Conservation (phyloP, 1,284 basidiomycete species). For the Puccinia hordei region DNA sequence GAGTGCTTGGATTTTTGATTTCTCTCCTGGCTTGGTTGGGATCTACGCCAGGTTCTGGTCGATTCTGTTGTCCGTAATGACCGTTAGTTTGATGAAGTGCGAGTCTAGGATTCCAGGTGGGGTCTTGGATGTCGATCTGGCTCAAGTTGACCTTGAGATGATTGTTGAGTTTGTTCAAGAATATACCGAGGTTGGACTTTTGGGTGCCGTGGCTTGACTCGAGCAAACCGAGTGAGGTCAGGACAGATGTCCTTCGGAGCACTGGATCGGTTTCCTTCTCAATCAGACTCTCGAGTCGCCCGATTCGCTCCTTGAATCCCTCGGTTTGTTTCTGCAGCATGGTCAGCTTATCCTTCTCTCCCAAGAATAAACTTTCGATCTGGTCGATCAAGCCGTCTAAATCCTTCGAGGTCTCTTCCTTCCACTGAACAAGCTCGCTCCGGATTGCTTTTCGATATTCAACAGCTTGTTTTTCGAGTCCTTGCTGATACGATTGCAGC, state of each 20-base stretch:
- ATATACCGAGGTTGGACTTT: conserved; percentile 10
- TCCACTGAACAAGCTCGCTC: neutral
- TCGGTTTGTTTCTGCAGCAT: conserved; percentile 2
- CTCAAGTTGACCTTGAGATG: conserved; percentile 5
- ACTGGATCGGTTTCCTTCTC: conserved; percentile 13
- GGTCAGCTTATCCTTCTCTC: neutral
- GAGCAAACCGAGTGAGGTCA: conserved; percentile 7
- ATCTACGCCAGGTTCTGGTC: neutral
- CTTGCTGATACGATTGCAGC: neutral
- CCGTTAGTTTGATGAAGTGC: neutral
- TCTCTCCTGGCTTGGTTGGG: neutral
- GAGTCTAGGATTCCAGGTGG: neutral
- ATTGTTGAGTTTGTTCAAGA: conserved; percentile 17
- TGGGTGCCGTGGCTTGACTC: neutral
- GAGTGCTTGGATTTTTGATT: neutral
- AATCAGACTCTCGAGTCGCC: neutral
- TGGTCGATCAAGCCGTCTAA: neutral
- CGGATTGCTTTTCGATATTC: neutral
- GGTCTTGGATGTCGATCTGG: conserved; percentile 19
- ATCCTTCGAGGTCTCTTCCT: conserved; percentile 17
- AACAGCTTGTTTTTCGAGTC: neutral
- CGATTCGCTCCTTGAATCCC: neutral
- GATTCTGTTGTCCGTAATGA: neutral
- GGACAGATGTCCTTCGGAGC: neutral
- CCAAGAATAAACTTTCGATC: conserved; percentile 1